phyloP scores from a whole-genome alignment of 306 rosid species.

The Urtica urens region DNA sequence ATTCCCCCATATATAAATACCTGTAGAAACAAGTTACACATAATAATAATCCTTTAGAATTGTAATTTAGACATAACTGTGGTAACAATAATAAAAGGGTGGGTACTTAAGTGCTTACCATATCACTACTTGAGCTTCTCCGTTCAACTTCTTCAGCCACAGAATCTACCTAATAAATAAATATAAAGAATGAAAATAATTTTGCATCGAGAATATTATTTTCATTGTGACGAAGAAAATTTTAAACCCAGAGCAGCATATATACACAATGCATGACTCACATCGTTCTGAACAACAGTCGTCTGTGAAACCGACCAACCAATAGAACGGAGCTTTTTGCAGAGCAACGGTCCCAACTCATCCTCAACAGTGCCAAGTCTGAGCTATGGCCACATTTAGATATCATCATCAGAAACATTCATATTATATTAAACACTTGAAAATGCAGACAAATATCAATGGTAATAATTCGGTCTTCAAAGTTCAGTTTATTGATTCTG shows the following conservation, averaged over 20 bases:
- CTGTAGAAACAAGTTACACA: conserved; percentile 35
- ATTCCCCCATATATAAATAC: conserved; percentile 87
- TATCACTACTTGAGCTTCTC: conserved; percentile 46
- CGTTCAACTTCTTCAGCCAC: conserved; percentile 88
- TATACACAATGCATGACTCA: no score
- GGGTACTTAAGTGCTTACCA: conserved; percentile 41
- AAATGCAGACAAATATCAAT: no score
- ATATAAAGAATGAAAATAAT: conserved; percentile 13
- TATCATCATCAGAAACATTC: conserved; percentile 34
- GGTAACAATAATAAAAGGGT: no score
- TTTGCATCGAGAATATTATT: conserved; percentile 10
- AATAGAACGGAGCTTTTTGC: conserved; percentile 58
- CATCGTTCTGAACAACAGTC: conserved; percentile 67
- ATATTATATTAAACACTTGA: conserved; percentile 16
- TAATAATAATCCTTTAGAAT: conserved; percentile 8
- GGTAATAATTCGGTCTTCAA: not conserved
- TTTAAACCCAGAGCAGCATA: no score
- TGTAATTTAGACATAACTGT: no score
- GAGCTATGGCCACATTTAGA: conserved; percentile 81
- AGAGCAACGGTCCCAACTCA: conserved; percentile 61
- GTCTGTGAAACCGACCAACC: conserved; percentile 74
- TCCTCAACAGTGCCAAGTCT: conserved; percentile 93
- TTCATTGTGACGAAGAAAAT: no score
- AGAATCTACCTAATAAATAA: conserved; percentile 81
- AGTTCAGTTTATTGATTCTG: no score